Evolutionary conservation across 495 filamentous ascomycete genomes (phyloP), one percentile per base, ranked within the genome.

Genomic region (Aspergillus leporis): DNA sequence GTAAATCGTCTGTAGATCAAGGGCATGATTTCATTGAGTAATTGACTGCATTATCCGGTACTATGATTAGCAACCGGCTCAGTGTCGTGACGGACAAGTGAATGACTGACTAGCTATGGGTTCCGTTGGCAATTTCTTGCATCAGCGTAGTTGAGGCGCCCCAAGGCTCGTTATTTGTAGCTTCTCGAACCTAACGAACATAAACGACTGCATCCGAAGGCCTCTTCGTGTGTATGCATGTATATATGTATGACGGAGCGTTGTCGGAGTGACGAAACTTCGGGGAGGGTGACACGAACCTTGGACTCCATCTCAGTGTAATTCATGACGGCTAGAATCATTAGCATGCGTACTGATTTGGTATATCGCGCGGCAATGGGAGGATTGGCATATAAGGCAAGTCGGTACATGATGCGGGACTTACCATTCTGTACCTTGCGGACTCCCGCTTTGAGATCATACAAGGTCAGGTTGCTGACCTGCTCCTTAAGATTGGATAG

Each of bases 301-400:
- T 98, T 99, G 55, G 92, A 80, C 77, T 99, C 94, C 93, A 97
- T 98, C 71, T 98, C 94, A n/a, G 94, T 98, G 74, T 93, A 97
- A 75, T 98, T 98, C 94, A 97, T 97, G 41, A 98, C 93, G 61
- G 92, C 93, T 97, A 67, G 55, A 62, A 22, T 19, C 59, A 66
- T 62, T 50, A 62, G 48, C 22, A 36, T 32, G 6, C 16, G 8
- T 36, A 2, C 34, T 14, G 34, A 1, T 1, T 10, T 36, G 34
- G 13, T 8, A 36, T 14, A 18, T 41, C 38, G 38, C 38, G 38
- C 38, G 38, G 14, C 13, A 41, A 41, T 3, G 38, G 38, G 14
- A 16, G 38, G 25, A n/a, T 14, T 5, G 38, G 38, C 38, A 41
- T 41, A 41, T 41, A 3, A 41, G 16, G 13, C 14, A 41, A 36